A percentile compares a stretch with the other conserved stretches of the same genome.
These are phyloP conservation scores for Galerina sulciceps DNA, from an alignment of 768 basidiomycete genomes.

Conservation along the genomic window DNA sequence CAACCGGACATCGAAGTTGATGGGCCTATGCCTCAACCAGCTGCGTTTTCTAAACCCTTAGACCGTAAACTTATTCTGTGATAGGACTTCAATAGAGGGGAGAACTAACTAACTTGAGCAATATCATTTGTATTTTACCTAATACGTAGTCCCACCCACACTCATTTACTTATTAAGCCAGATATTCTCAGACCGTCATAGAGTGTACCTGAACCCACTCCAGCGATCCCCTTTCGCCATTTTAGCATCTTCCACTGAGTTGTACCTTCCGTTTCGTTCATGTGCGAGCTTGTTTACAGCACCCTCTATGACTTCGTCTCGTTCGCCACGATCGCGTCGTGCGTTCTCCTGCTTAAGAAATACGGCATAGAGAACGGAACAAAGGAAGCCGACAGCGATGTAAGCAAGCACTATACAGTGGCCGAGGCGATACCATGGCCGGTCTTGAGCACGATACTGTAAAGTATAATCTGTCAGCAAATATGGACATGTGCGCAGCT, in stretches of 20 bases:
- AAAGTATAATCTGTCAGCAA: not conserved
- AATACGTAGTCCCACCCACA: constrained; percentile 21
- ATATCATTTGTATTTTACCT: constrained; percentile 34
- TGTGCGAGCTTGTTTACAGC: constrained; percentile 45
- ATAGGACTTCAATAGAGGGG: constrained; percentile 7
- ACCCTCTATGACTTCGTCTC: constrained; percentile 67
- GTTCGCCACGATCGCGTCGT: constrained; percentile 64
- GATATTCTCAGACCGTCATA: constrained; percentile 32
- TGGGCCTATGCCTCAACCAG: constrained; percentile 51
- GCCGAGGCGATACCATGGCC: constrained; percentile 71
- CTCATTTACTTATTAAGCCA: constrained; percentile 17
- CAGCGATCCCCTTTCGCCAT: constrained; percentile 69
- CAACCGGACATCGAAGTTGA: constrained; percentile 39
- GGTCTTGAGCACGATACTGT: constrained; percentile 67
- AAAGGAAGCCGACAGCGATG: constrained; percentile 66
- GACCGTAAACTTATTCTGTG: constrained; percentile 27
- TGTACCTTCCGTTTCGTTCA: constrained; percentile 57
- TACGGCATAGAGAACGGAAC: constrained; percentile 50
- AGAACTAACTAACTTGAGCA: constrained; percentile 7
- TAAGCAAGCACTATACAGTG: constrained; percentile 74
- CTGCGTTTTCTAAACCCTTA: constrained; percentile 38
- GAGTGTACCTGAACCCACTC: constrained; percentile 77
- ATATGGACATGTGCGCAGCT: not conserved
- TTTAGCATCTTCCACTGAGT: constrained; percentile 59
- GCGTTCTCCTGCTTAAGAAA: constrained; percentile 63